A percentile compares a stretch with the other conserved stretches of the same genome.
Evolutionary conservation across 495 filamentous ascomycete genomes (phyloP).

Genomic region (Recurvomyces mirabilis): DNA sequence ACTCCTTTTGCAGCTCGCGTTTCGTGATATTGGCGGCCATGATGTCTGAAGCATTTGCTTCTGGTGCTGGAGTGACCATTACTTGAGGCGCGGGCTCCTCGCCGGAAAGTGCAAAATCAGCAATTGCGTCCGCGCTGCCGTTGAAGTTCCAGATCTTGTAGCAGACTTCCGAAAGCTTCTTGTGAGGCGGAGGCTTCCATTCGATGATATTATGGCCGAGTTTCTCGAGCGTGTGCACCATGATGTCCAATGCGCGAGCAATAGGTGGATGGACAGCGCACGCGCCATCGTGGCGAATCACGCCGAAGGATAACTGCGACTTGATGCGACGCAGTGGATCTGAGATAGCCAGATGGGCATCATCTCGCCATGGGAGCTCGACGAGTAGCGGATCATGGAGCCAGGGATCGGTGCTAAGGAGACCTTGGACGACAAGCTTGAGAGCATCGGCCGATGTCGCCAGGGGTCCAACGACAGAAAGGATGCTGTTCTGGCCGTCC

Average conservation of each 20-base stretch:
- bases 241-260: constrained; percentile 41
- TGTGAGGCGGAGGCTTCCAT: constrained; percentile 48
- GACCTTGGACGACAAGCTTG: constrained; percentile 41
- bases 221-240: constrained; percentile 38
- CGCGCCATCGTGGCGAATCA: constrained; percentile 41
- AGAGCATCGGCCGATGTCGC: constrained; percentile 40
- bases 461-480: constrained; percentile 50
- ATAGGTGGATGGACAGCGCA: constrained; percentile 44
- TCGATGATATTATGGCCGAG: constrained; percentile 48
- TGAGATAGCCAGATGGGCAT: constrained; percentile 38
- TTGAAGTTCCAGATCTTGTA: constrained; percentile 39
- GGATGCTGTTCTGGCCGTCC: constrained; percentile 48
- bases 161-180: constrained; percentile 23
- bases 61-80: constrained; percentile 26
- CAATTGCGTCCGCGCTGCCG: constrained; percentile 36
- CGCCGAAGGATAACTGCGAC: constrained; percentile 39
- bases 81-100: constrained; percentile 37
- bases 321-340: constrained; percentile 32
- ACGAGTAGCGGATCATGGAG: constrained; percentile 49
- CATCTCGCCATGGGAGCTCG: constrained; percentile 53
- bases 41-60: constrained; percentile 38
- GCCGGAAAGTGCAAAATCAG: constrained; percentile 44
- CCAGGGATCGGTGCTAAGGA: constrained; percentile 51
- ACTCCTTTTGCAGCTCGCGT: constrained; percentile 49
- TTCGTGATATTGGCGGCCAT: constrained; percentile 46